A percentile compares a stretch with the other conserved stretches of the same genome.
These are phyloP conservation scores for Mimosa bimucronata DNA, from an alignment of 306 rosid genomes.

Conservation along the genomic window DNA sequence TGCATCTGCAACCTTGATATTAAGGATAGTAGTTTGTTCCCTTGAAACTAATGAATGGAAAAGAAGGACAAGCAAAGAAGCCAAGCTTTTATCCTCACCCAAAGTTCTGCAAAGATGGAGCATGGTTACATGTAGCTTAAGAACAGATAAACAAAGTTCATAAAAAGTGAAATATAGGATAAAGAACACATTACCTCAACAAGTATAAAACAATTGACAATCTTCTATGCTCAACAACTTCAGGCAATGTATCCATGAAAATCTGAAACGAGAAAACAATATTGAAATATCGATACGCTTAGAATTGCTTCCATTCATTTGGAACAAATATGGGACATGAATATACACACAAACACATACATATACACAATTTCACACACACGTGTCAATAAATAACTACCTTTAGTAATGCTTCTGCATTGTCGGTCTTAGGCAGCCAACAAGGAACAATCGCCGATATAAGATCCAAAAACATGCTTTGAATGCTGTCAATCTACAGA, in stretches of 20 bases:
- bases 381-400: conserved; percentile 46
- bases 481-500: conserved; percentile 81
- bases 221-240: conserved; percentile 79
- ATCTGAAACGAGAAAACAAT: conserved; percentile 53
- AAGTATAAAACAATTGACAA: conserved; percentile 64
- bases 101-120: conserved; percentile 60
- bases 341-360: neutral
- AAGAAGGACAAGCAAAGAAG: conserved; percentile 73
- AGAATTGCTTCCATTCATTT: conserved; percentile 20
- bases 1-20: conserved; percentile 44
- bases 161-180: neutral
- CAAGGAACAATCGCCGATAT: conserved; percentile 86
- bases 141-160: conserved; percentile 7
- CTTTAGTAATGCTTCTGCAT: conserved; percentile 69
- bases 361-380: neutral
- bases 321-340: conserved; percentile 16
- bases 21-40: conserved; percentile 46
- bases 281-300: conserved; percentile 34
- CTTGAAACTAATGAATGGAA: conserved; percentile 75
- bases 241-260: conserved; percentile 71
- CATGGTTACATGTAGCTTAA: conserved; percentile 31
- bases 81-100: conserved; percentile 81
- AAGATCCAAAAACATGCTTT: conserved; percentile 74
- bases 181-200: conserved; percentile 73
- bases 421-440: conserved; percentile 75